These are phyloP conservation scores for Purpureocillium takamizusanense DNA, from an alignment of 2,329 filamentous ascomycete species.

Conservation along the genomic window DNA sequence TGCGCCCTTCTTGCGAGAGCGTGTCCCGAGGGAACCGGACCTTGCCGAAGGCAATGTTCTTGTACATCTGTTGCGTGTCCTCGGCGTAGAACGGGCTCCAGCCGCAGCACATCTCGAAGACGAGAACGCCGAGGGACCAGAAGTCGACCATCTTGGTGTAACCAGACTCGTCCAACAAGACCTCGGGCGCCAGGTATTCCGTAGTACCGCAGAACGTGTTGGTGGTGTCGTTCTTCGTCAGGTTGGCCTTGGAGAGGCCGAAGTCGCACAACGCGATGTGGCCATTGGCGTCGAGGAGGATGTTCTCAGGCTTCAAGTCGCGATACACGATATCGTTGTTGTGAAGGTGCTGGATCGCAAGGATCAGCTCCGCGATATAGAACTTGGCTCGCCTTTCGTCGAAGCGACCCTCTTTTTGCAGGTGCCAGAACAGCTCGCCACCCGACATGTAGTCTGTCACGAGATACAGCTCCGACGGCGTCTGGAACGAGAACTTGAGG, in stretches of 20 bases:
- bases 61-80: conserved; percentile 99
- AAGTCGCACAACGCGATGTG: conserved; percentile 98
- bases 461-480: conserved; percentile 91
- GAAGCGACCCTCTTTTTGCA: conserved; percentile 94
- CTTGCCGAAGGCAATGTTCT: conserved; percentile 99
- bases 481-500: conserved; percentile 98
- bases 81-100: conserved; percentile 99
- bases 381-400: conserved; percentile 94
- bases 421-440: conserved; percentile 95
- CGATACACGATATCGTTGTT: conserved; percentile 97
- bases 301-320: conserved; percentile 96
- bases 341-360: conserved; percentile 90
- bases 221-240: conserved; percentile 94
- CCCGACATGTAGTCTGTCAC: conserved; percentile 99
- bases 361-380: conserved; percentile 94
- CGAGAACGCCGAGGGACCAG: conserved; percentile 93
- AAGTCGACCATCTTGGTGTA: conserved; percentile 99
- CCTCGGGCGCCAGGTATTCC: conserved; percentile 92
- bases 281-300: conserved; percentile 90
- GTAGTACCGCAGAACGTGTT: conserved; percentile 99
- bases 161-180: conserved; percentile 87
- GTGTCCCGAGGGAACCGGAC: conserved; percentile 94
- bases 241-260: conserved; percentile 91
- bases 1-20: conserved; percentile 85
- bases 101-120: conserved; percentile 99